Evolutionary conservation across 352 stramenopile genomes (phyloP), one percentile per base, ranked within the genome.

Genomic region (Globisporangium mamillatum): DNA sequence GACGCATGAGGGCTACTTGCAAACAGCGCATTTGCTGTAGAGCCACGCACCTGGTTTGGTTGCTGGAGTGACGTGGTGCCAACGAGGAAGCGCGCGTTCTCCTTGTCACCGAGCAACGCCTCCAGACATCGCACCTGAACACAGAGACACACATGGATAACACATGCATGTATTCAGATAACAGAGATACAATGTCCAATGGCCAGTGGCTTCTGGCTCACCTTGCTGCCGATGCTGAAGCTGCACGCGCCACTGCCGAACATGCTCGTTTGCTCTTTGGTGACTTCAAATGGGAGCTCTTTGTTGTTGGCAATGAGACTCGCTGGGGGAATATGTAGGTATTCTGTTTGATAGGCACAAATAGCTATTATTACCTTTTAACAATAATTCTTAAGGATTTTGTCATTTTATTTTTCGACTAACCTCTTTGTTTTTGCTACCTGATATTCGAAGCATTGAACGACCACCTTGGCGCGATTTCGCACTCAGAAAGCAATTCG

Each of bases 51-150:
- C 72, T 91, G 77, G 65, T 95, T 95, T 34, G 73, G 65, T 48
- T 86, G 77, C 64, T 87, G 84, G 63, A 92, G 82, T 12, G 75
- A 76, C 18, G 78, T 79, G 20, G 82, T 92, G 61, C 86, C 86
- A 12, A 91, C 64, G 52, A 94, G 70, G 70, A 92, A 95, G 62
- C 79, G 84, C 64, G 77, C 72, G 53, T 73, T 69, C 52, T 88
- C 79, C 55, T 86, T 92, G 44, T 93, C 81, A 5, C 70, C 84
- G 25, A 88, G 59, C 36, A 94, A 64, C 18, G 88, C 80, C 59
- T 93, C 88, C 41, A 95, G 71, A 46, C 80, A 86, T 10, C 88
- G 86, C 52, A 86, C 76, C 83, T 91, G 57, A 1, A 5, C 12
- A 34, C 18, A 73, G 3, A 55, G 3, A 32, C 1, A 16, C 36